Percentiles rank a stretch among this genome's conserved stretches.
Evolutionary conservation across 1,139 yeast species (phyloP).

Genomic region (Sugiyamaella sp.): DNA sequence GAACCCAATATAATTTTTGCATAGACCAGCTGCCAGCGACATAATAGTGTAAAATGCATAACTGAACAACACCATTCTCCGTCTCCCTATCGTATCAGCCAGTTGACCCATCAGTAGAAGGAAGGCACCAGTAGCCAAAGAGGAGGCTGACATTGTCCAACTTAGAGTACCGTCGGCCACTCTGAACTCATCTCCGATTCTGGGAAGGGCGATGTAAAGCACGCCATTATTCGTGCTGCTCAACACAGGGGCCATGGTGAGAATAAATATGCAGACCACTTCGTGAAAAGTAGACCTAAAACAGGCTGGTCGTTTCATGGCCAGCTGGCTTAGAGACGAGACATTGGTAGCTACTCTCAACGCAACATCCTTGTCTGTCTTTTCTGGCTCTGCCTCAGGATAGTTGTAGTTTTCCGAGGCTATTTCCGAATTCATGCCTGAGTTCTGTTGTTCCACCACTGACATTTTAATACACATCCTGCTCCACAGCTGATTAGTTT

Average conservation of each 20-base stretch:
- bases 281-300: constrained; percentile 30
- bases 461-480: constrained; percentile 16
- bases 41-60: constrained; percentile 43
- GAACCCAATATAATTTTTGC: constrained; percentile 43
- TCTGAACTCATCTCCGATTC: constrained; percentile 42
- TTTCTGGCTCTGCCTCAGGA: background rate
- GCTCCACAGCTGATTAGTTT: constrained; percentile 8
- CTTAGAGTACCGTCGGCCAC: constrained; percentile 47
- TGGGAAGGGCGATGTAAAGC: constrained; percentile 43
- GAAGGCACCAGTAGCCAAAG: constrained; percentile 49
- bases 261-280: constrained; percentile 38
- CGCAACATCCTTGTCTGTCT: background rate
- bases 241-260: constrained; percentile 48
- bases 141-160: constrained; percentile 48
- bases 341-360: constrained; percentile 4
- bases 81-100: constrained; percentile 51
- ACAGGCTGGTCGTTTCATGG: constrained; percentile 28
- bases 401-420: constrained; percentile 5
- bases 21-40: constrained; percentile 47
- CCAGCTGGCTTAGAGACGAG: constrained; percentile 10
- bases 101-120: constrained; percentile 49
- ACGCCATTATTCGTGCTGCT: constrained; percentile 45
- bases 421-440: constrained; percentile 11
- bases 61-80: constrained; percentile 43
- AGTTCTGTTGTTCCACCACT: constrained; percentile 3